These are phyloP conservation scores for Roridomyces roridus DNA, from an alignment of 768 basidiomycete species.

Conservation along the genomic window DNA sequence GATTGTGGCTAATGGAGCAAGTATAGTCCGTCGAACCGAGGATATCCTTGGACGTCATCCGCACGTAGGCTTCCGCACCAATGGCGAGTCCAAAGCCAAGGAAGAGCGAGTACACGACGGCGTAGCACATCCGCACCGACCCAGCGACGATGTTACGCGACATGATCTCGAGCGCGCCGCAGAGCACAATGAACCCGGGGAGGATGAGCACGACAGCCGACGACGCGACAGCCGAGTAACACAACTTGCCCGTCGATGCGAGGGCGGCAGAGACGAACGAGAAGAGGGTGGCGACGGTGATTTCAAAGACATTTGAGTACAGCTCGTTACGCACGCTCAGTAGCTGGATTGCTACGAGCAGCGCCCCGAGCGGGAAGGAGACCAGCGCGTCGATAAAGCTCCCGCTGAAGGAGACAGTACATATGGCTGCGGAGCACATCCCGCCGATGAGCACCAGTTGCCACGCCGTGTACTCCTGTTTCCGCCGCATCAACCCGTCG, in stretches of 20 bases:
- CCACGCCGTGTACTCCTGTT: slow-evolving; percentile 65
- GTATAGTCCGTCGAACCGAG: slow-evolving; percentile 62
- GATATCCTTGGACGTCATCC: slow-evolving; percentile 54
- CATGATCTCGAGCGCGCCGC: slow-evolving; percentile 78
- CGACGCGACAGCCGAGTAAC: slow-evolving; percentile 82
- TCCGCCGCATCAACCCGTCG: slow-evolving; percentile 74
- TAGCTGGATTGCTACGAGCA: slow-evolving; percentile 77
- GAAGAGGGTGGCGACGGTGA: slow-evolving; percentile 79
- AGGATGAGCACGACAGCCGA: slow-evolving; percentile 82
- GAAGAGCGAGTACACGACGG: slow-evolving; percentile 79
- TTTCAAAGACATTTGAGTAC: slow-evolving; percentile 83
- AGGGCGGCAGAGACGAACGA: slow-evolving; percentile 82
- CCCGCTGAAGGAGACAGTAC: slow-evolving; percentile 73
- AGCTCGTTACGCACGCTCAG: slow-evolving; percentile 77
- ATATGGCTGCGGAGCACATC: slow-evolving; percentile 78
- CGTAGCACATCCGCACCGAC: slow-evolving; percentile 83
- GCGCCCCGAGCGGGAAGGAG: slow-evolving; percentile 75
- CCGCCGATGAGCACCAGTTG: slow-evolving; percentile 76
- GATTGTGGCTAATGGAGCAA: slow-evolving; percentile 63
- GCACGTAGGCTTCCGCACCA: slow-evolving; percentile 71
- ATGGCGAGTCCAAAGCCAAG: slow-evolving; percentile 85
- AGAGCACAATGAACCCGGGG: slow-evolving; percentile 75
- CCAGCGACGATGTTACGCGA: slow-evolving; percentile 84
- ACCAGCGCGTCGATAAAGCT: slow-evolving; percentile 80
- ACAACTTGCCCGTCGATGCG: slow-evolving; percentile 70